Conservation (phyloP, 306 rosid genomes). For the Quercus agrifolia region DNA sequence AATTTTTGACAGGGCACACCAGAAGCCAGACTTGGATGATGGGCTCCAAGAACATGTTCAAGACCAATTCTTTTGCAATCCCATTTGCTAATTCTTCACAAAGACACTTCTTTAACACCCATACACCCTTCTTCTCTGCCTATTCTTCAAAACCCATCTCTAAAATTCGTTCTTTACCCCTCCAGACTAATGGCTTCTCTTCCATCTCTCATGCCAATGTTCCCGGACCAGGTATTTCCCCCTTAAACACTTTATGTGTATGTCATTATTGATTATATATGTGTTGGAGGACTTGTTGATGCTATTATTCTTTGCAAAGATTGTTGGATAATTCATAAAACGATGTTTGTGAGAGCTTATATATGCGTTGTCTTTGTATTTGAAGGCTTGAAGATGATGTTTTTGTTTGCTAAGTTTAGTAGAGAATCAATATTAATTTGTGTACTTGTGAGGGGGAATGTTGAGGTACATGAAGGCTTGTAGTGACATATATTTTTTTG, state of each 20-base stretch:
- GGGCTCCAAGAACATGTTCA: slow-evolving; percentile 43
- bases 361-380: neutral
- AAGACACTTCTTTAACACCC: neutral
- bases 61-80: slow-evolving; percentile 29
- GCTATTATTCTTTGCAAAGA: neutral
- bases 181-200: slow-evolving; percentile 58
- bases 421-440: neutral
- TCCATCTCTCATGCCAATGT: slow-evolving; percentile 34
- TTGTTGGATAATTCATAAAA: neutral
- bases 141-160: slow-evolving; percentile 37
- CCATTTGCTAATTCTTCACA: slow-evolving; percentile 26
- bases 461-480: neutral
- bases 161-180: slow-evolving; percentile 34
- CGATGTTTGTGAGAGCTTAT: neutral
- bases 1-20: neutral
- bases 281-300: neutral
- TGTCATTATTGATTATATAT: neutral
- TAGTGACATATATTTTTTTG: slow-evolving; percentile 1
- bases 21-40: slow-evolving; percentile 16
- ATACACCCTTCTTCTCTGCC: slow-evolving; percentile 25
- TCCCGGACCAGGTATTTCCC: slow-evolving; percentile 38
- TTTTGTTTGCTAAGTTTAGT: neutral
- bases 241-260: neutral
- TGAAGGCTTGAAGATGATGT: neutral
- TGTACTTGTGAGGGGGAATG: neutral